Evolutionary conservation across 306 rosid species (phyloP).

Genomic region (Vigna hirtella): DNA sequence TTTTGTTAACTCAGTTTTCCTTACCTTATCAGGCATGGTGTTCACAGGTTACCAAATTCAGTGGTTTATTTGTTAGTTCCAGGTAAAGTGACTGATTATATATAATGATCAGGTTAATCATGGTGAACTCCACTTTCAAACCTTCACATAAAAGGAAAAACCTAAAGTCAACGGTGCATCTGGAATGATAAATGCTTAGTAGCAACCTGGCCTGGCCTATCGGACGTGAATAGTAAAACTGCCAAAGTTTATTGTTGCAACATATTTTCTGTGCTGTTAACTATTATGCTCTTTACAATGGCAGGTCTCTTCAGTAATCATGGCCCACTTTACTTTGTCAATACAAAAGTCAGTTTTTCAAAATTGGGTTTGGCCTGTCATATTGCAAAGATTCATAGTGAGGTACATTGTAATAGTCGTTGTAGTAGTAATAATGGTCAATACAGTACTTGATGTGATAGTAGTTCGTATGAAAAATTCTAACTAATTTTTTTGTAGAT

Average conservation of each 20-base stretch:
- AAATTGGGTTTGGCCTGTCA: constrained; percentile 95
- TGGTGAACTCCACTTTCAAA: neutral
- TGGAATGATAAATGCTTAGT: constrained; percentile 30
- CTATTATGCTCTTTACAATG: constrained; percentile 35
- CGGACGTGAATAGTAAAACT: constrained; percentile 11
- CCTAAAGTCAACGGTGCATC: constrained; percentile 16
- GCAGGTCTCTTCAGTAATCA: constrained; percentile 97
- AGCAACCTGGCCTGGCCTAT: constrained; percentile 24
- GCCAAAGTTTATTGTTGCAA: constrained; percentile 23
- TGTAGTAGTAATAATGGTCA: neutral
- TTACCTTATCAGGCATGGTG: constrained; percentile 80
- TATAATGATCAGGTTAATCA: constrained; percentile 17
- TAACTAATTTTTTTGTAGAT: constrained; percentile 8
- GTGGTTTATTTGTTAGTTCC: constrained; percentile 93
- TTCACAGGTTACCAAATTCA: constrained; percentile 87
- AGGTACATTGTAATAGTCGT: constrained; percentile 59
- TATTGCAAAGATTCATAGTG: constrained; percentile 97
- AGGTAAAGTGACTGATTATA: constrained; percentile 59
- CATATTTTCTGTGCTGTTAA: constrained; percentile 34
- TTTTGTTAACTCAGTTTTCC: constrained; percentile 42
- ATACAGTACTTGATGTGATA: constrained; percentile 6
- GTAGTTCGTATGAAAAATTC: constrained; percentile 4
- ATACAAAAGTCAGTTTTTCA: constrained; percentile 79
- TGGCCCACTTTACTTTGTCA: constrained; percentile 94
- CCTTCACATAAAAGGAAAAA: constrained; percentile 4